A percentile compares a stretch with the other conserved stretches of the same genome.
These are phyloP conservation scores for Blumeria hordei DNA, from an alignment of 2,329 filamentous ascomycete genomes.

Conservation along the genomic window DNA sequence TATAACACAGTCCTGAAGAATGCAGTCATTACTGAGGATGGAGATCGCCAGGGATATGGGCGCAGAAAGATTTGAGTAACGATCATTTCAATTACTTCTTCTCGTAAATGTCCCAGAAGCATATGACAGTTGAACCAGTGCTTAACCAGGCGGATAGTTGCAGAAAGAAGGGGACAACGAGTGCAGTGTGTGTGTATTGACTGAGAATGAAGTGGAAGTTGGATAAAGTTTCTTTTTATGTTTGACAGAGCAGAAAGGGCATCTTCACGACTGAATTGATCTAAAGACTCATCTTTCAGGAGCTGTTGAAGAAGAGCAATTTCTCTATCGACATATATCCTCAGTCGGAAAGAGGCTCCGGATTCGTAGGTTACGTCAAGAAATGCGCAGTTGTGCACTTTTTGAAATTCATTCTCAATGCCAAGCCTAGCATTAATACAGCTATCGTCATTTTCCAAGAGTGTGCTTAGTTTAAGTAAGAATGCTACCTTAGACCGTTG, in stretches of 20 bases:
- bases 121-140: slow-evolving; percentile 75
- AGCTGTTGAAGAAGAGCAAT: slow-evolving; percentile 56
- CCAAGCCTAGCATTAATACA: slow-evolving; percentile 47
- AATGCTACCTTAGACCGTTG: slow-evolving; percentile 90
- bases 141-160: slow-evolving; percentile 65
- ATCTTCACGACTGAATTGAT: slow-evolving; percentile 40
- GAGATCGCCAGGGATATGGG: slow-evolving; percentile 56
- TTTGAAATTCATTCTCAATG: slow-evolving; percentile 48
- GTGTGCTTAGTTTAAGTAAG: slow-evolving; percentile 35
- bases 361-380: slow-evolving; percentile 56
- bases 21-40: slow-evolving; percentile 53
- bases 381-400: slow-evolving; percentile 54
- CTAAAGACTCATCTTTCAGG: slow-evolving; percentile 46
- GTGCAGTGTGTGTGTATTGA: slow-evolving; percentile 60
- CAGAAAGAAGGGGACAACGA: slow-evolving; percentile 54
- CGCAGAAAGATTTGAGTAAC: slow-evolving; percentile 56
- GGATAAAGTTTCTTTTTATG: slow-evolving; percentile 48
- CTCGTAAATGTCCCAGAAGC: slow-evolving; percentile 47
- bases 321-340: slow-evolving; percentile 77
- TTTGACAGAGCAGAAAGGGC: slow-evolving; percentile 42
- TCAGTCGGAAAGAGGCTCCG: slow-evolving; percentile 55
- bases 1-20: slow-evolving; percentile 63
- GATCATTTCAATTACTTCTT: slow-evolving; percentile 68
- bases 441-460: slow-evolving; percentile 37
- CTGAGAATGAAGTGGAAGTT: slow-evolving; percentile 57